Evolutionary conservation across 345 rosid species (phyloP).

Genomic region (Viola odorata): DNA sequence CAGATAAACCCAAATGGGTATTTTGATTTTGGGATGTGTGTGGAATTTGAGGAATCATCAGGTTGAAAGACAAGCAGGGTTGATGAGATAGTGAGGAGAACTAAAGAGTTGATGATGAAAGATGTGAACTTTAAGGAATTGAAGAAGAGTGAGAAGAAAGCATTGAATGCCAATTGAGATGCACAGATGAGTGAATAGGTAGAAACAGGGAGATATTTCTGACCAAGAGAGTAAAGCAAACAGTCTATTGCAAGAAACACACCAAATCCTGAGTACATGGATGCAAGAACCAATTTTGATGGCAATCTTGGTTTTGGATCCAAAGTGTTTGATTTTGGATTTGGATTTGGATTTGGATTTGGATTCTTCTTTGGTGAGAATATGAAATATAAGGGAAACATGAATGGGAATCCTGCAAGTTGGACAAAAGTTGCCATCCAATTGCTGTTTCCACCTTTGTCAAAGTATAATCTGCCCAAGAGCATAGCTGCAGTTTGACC

Average conservation of each 20-base stretch:
- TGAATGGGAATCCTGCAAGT: constrained; percentile 30
- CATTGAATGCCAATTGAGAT: constrained; percentile 43
- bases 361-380: constrained; percentile 8
- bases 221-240: constrained; percentile 18
- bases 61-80: constrained; percentile 7
- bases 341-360: background rate
- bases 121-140: constrained; percentile 27
- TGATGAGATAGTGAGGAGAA: constrained; percentile 16
- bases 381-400: constrained; percentile 10
- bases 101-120: constrained; percentile 6
- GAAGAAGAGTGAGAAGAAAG: constrained; percentile 34
- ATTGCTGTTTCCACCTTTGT: constrained; percentile 29
- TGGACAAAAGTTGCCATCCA: constrained; percentile 39
- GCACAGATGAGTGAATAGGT: constrained; percentile 35
- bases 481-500: constrained; percentile 16
- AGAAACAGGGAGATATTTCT: constrained; percentile 32
- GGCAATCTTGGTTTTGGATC: background rate
- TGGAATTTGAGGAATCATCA: background rate
- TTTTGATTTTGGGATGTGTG: constrained; percentile 17
- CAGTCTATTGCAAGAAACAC: constrained; percentile 18
- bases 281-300: background rate
- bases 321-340: background rate
- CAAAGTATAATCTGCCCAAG: constrained; percentile 19
- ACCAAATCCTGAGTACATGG: constrained; percentile 23
- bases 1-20: constrained; percentile 38